Evolutionary conservation across 2,329 filamentous ascomycete species (phyloP).

Genomic region (Cytospora leucostoma): DNA sequence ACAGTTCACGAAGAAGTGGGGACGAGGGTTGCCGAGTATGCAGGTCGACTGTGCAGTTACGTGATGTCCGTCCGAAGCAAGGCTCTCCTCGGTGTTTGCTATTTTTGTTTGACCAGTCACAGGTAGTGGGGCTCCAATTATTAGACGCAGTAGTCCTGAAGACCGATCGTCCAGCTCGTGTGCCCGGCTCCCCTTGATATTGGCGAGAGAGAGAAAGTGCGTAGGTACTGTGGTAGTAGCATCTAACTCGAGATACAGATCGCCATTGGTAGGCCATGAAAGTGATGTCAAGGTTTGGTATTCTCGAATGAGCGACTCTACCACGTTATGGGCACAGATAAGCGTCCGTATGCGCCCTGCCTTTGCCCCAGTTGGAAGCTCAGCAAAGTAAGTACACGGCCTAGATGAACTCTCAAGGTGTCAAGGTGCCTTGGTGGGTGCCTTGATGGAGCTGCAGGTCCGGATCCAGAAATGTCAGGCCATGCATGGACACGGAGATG

Average conservation of each 20-base stretch:
- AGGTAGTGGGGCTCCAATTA: constrained; percentile 18
- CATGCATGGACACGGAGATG: constrained; percentile 13
- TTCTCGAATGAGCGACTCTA: constrained; percentile 19
- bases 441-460: constrained; percentile 18
- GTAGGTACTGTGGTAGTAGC: neutral
- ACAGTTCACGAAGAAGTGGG: constrained; percentile 8
- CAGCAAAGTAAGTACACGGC: constrained; percentile 8
- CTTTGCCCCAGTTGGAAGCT: constrained; percentile 22
- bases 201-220: neutral
- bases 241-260: constrained; percentile 3
- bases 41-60: constrained; percentile 2
- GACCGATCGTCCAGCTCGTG: constrained; percentile 4
- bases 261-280: constrained; percentile 14
- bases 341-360: constrained; percentile 21
- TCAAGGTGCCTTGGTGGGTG: neutral
- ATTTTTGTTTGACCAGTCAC: constrained; percentile 18
- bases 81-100: constrained; percentile 16
- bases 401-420: neutral
- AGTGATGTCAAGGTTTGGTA: constrained; percentile 12
- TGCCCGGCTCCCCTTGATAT: constrained; percentile 3
- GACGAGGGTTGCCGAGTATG: constrained; percentile 5
- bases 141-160: constrained; percentile 15
- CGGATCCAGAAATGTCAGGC: neutral
- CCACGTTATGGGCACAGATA: constrained; percentile 17
- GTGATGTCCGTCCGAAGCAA: neutral